These are phyloP conservation scores for Coemansia sp. DNA, from an alignment of 192 early-diverging fungal species.

Conservation along the genomic window DNA sequence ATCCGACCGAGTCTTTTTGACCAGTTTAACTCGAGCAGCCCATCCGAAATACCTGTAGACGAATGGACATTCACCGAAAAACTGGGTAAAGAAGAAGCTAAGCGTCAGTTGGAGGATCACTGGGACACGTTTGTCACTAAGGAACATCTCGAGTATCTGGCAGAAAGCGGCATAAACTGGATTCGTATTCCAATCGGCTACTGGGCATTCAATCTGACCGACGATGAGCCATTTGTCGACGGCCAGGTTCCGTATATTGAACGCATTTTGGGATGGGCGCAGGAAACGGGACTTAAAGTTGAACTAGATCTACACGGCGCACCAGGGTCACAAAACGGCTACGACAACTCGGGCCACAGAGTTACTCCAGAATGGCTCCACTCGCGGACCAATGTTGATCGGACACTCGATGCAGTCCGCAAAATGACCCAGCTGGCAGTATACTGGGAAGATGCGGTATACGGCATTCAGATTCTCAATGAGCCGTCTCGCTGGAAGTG, in stretches of 20 bases:
- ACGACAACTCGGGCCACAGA: conserved; percentile 57
- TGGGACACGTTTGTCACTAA: conserved; percentile 61
- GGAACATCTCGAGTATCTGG: conserved; percentile 49
- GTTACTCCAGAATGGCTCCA: conserved; percentile 54
- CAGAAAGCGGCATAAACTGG: conserved; percentile 54
- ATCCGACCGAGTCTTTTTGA: conserved; percentile 55
- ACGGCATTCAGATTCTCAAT: conserved; percentile 51
- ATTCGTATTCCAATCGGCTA: conserved; percentile 62
- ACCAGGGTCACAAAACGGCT: conserved; percentile 64
- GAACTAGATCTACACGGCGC: conserved; percentile 60
- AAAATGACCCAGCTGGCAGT: conserved; percentile 59
- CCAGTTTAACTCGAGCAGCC: conserved; percentile 38
- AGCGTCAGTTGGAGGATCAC: conserved; percentile 47
- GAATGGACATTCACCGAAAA: conserved; percentile 57
- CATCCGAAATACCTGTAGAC: conserved; percentile 45
- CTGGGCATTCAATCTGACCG: conserved; percentile 59
- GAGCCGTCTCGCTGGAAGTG: conserved; percentile 53
- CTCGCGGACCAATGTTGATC: conserved; percentile 50
- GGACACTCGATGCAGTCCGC: conserved; percentile 56
- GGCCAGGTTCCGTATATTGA: conserved; percentile 58
- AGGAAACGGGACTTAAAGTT: conserved; percentile 56
- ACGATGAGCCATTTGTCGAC: conserved; percentile 55
- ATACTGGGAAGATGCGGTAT: conserved; percentile 45
- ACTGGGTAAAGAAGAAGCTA: conserved; percentile 46
- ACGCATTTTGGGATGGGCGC: conserved; percentile 52